Evolutionary conservation across 176 grass and related monocot genomes (phyloP), one percentile per base, ranked within the genome.

Genomic region (Musa beccarii): DNA sequence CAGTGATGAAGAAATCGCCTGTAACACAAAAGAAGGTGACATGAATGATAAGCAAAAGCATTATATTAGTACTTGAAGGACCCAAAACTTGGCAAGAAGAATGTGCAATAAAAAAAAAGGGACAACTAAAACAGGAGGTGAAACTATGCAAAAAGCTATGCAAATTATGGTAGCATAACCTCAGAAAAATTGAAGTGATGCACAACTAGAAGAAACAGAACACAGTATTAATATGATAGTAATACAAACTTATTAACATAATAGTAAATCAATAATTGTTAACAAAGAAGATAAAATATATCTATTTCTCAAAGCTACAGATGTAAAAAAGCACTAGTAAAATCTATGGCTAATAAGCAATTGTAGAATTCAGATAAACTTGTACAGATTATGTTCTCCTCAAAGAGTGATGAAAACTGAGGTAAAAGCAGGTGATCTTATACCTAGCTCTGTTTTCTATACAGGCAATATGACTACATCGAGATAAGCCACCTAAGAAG

Each of bases 1-100:
- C 82, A 93, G 57, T 71, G 94, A 93, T n/a, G 90, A 98, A 57
- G 90, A 98, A 82, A 93, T 85, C 68, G 84, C 89, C 94, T 97
- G 81, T 49, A 69, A 55, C 73, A 81, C 83, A 81, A 82, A 76
- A 65, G 17, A 64, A 25, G 63, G 34, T 50, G 1, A 17, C 9
- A 59, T 76, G 74, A 76, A 76, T 13, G 29, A 66, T 19, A 52
- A 52, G 20, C 9, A 52, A 64, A 76, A 53, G 49, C 14, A 25
- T 52, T 11, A 66, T 65, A 2, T 21, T 66, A 23, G 53, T 51
- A 65, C 12, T 50, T 20, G 8, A 61, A n/a, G 14, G n/a, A 61
- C 66, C 21, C 22, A 76, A 34, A 28, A 9, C 0, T 24, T 66
- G 24, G 19, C 67, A 24, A 52, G 10, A 17, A 13, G 24, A 26